These are phyloP conservation scores for Blepharisma stoltei DNA, from an alignment of 73 alveolate genomes.

Conservation along the genomic window DNA sequence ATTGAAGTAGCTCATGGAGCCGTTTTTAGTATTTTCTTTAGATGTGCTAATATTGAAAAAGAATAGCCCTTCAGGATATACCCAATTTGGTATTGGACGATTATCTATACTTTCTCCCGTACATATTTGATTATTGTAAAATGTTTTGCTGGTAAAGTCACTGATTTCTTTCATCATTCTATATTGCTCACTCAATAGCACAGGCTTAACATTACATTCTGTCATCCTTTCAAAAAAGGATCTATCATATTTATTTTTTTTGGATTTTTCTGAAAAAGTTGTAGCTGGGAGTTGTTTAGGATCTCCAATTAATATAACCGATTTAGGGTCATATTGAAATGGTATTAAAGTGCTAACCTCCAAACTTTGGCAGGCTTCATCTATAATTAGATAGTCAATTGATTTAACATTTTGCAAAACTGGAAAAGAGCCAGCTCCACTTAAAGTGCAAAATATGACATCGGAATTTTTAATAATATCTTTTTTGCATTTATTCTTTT, in stretches of 20 bases:
- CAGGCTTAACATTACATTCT: slow-evolving; percentile 62
- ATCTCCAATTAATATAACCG: slow-evolving; percentile 70
- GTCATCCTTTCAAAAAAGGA: slow-evolving; percentile 55
- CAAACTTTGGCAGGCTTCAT: slow-evolving; percentile 69
- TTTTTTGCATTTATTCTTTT: slow-evolving; percentile 41
- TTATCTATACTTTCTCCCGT: not conserved
- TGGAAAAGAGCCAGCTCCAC: slow-evolving; percentile 59
- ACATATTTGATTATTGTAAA: not conserved
- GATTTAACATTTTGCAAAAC: slow-evolving; percentile 29
- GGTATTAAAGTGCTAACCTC: slow-evolving; percentile 66
- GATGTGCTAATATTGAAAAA: not conserved
- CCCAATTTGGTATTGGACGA: not conserved
- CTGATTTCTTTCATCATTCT: slow-evolving; percentile 74
- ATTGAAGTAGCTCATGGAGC: not conserved
- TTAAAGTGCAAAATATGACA: slow-evolving; percentile 67
- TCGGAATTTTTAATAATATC: slow-evolving; percentile 50
- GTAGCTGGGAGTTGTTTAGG: slow-evolving; percentile 71
- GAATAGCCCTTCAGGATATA: not conserved
- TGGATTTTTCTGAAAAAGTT: slow-evolving; percentile 44
- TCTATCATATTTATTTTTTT: slow-evolving; percentile 46
- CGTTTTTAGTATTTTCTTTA: not conserved
- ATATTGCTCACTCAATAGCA: slow-evolving; percentile 86
- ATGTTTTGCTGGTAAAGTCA: not conserved
- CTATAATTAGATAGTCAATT: slow-evolving; percentile 66
- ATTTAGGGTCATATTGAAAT: slow-evolving; percentile 45